phyloP scores from a whole-genome alignment of 2,329 filamentous ascomycete genomes.

The Colletotrichum nymphaeae region DNA sequence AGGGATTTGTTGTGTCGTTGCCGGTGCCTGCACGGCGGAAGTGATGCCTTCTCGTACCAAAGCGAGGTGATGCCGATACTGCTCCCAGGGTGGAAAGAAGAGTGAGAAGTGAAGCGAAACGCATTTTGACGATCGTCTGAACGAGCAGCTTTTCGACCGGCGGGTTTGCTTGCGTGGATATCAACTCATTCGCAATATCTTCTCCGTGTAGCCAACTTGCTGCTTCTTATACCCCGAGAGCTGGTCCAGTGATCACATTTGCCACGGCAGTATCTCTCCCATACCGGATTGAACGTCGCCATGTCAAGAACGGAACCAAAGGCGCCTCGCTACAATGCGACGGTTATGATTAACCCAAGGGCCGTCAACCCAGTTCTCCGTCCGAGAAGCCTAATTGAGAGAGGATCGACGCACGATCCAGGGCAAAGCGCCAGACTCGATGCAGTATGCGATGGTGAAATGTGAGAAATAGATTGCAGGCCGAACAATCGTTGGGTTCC shows the following conservation, averaged over 20 bases:
- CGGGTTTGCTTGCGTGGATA: not conserved
- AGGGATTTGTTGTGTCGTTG: constrained; percentile 50
- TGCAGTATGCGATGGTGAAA: not conserved
- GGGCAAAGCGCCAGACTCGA: not conserved
- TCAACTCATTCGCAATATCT: not conserved
- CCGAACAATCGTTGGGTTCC: not conserved
- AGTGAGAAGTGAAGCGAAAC: constrained; percentile 31
- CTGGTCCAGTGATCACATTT: not conserved
- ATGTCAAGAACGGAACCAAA: constrained; percentile 20
- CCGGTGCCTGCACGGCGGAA: constrained; percentile 1
- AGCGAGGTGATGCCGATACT: constrained; percentile 33
- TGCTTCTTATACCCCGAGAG: not conserved
- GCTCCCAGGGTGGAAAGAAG: constrained; percentile 29
- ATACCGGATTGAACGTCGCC: not conserved
- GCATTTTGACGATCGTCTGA: constrained; percentile 13
- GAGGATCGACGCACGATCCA: not conserved
- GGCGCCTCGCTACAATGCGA: constrained; percentile 10
- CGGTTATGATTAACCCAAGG: not conserved
- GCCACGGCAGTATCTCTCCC: not conserved
- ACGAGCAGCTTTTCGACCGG: not conserved
- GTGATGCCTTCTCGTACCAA: constrained; percentile 15
- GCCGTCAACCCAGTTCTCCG: not conserved
- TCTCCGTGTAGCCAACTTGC: not conserved
- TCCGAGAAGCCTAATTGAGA: constrained; percentile 10
- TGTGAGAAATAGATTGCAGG: constrained; percentile 10